Evolutionary conservation across 108 stramenopile genomes (phyloP).

Genomic region (Mediolabrus comicus): DNA sequence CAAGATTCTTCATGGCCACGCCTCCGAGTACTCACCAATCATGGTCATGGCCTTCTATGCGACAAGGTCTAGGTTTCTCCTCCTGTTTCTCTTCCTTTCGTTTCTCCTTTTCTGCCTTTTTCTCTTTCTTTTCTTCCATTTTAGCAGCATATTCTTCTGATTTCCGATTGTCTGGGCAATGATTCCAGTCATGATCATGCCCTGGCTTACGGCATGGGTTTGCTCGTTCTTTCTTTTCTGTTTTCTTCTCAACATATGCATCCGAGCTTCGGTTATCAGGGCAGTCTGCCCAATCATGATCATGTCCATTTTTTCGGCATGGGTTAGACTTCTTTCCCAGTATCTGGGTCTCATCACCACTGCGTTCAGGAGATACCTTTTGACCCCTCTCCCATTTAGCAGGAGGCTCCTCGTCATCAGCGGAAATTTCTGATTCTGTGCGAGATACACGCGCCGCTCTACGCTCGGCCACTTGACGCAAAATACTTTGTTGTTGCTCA

Average conservation of each 20-base stretch:
- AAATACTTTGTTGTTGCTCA: conserved; percentile 26
- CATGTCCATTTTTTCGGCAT: conserved; percentile 5
- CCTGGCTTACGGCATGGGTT: not conserved
- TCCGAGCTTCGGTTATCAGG: not conserved
- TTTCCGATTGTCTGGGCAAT: not conserved
- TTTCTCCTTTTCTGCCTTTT: not conserved
- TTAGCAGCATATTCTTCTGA: not conserved
- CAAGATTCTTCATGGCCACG: not conserved
- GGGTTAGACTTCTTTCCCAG: not conserved
- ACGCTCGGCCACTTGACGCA: conserved; percentile 31
- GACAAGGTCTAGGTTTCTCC: not conserved
- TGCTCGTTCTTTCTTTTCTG: not conserved
- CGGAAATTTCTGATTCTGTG: conserved; percentile 8
- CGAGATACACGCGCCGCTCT: conserved; percentile 15
- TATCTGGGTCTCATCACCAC: not conserved
- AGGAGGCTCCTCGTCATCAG: not conserved
- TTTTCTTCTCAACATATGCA: not conserved
- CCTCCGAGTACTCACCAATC: not conserved
- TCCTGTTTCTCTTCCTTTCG: not conserved
- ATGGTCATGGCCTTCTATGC: not conserved
- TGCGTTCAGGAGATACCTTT: not conserved
- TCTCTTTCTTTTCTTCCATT: not conserved
- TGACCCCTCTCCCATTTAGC: not conserved
- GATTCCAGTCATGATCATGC: not conserved
- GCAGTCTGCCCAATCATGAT: conserved; percentile 7